Evolutionary conservation across 345 rosid species (phyloP).

Genomic region (Citrus sinensis): DVS_A1.0 CM039161.1:424001-424500

Average conservation of each 20-base stretch:
- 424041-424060: conserved; percentile 63
- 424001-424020: conserved; percentile 85
- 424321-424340: no score
- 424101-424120: not conserved
- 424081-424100: not conserved
- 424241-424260: not conserved
- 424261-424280: not conserved
- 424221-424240: not conserved
- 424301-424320: no score
- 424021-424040: conserved; percentile 92
- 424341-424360: no score
- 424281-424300: not conserved
- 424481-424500: no score
- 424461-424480: no score
- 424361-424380: no score
- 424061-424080: conserved; percentile 23
- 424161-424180: not conserved
- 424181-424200: not conserved
- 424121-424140: not conserved
- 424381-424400: no score
- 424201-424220: not conserved
- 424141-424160: no score
- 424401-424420: no score
- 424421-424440: no score
- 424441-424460: no score